These are phyloP conservation scores for Russula foetens DNA, from an alignment of 768 basidiomycete genomes.

Conservation along the genomic window DNA sequence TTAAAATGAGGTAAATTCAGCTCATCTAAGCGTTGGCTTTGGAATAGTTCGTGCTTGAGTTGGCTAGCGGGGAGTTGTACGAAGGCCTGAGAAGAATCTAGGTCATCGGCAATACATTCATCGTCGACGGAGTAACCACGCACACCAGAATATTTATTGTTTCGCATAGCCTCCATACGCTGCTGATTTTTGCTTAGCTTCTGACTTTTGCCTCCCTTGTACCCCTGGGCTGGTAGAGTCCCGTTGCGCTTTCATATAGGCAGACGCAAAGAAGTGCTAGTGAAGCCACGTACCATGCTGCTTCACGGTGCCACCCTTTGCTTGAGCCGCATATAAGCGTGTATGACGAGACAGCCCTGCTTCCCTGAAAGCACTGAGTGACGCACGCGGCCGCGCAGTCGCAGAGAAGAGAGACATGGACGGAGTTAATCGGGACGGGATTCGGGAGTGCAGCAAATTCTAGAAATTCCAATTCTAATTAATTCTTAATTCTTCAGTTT, in stretches of 20 bases:
- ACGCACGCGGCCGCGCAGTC: not conserved
- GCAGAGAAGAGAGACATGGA: slow-evolving; percentile 9
- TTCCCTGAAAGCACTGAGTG: not conserved
- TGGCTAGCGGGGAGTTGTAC: slow-evolving; percentile 32
- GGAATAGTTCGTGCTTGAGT: slow-evolving; percentile 36
- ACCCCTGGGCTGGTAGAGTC: slow-evolving; percentile 10
- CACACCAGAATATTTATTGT: slow-evolving; percentile 12
- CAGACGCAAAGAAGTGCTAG: not conserved
- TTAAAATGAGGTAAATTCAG: slow-evolving; percentile 36
- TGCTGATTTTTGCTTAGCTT: slow-evolving; percentile 2
- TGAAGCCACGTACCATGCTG: slow-evolving; percentile 6
- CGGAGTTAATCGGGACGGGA: not conserved
- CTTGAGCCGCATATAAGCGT: slow-evolving; percentile 11
- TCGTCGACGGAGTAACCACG: not conserved
- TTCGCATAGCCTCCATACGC: slow-evolving; percentile 2
- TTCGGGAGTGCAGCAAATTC: not conserved
- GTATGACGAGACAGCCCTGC: not conserved
- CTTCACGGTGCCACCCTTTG: slow-evolving; percentile 4
- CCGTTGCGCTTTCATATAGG: not conserved
- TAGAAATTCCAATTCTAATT: too few relatives aligned
- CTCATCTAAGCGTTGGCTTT: slow-evolving; percentile 29
- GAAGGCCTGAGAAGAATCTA: slow-evolving; percentile 31
- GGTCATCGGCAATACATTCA: not conserved
- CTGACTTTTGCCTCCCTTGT: slow-evolving; percentile 10
- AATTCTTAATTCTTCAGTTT: too few relatives aligned